Evolutionary conservation across 1,284 basidiomycete species (phyloP).

Genomic region (Leucoagaricus sp.): DNA sequence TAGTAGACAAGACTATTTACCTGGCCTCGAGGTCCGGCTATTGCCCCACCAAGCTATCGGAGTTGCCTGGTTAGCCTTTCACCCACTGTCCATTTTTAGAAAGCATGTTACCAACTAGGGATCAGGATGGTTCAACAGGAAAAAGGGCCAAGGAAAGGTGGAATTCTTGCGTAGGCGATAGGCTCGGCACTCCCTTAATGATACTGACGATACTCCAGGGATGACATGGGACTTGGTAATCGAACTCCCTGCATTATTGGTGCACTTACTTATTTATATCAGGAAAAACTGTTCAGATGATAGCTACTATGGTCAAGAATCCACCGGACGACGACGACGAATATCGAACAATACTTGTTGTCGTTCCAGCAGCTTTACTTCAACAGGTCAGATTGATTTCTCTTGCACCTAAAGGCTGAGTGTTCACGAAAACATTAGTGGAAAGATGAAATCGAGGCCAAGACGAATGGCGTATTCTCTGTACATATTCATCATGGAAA

Average conservation of each 20-base stretch:
- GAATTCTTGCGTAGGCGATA: conserved; percentile 69
- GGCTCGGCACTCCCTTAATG: background rate
- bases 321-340: conserved; percentile 47
- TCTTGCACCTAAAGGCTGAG: background rate
- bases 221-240: conserved; percentile 88
- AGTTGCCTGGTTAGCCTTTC: conserved; percentile 55
- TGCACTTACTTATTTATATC: conserved; percentile 1
- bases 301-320: conserved; percentile 68
- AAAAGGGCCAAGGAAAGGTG: conserved; percentile 51
- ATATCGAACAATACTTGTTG: conserved; percentile 56
- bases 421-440: conserved; percentile 42
- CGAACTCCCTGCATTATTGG: background rate
- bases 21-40: conserved; percentile 65
- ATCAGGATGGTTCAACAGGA: conserved; percentile 65
- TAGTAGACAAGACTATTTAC: conserved; percentile 54
- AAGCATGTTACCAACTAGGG: conserved; percentile 21
- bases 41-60: conserved; percentile 75
- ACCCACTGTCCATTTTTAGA: background rate
- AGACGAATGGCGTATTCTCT: conserved; percentile 63
- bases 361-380: conserved; percentile 70
- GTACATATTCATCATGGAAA: conserved; percentile 69
- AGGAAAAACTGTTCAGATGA: conserved; percentile 75
- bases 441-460: conserved; percentile 67
- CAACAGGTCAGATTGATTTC: conserved; percentile 46
- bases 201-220: conserved; percentile 38